phyloP scores from a whole-genome alignment of 2,329 filamentous ascomycete species.

The Leptoxyphium fumago region DNA sequence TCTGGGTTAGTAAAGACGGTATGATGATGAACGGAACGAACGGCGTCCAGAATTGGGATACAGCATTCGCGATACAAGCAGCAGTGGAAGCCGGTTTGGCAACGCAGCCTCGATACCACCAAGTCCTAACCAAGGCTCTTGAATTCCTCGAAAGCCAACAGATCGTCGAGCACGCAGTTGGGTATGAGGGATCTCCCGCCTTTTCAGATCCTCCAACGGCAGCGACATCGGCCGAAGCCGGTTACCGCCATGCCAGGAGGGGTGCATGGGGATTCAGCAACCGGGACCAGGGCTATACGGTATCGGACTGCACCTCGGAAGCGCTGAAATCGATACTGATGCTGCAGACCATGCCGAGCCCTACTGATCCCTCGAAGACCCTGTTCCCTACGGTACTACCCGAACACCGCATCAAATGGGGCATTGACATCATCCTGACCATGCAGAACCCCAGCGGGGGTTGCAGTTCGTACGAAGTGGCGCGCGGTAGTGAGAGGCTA shows the following conservation, averaged over 20 bases:
- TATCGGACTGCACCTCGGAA: slow-evolving; percentile 89
- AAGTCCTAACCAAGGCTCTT: slow-evolving; percentile 71
- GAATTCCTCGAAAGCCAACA: slow-evolving; percentile 83
- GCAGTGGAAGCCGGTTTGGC: slow-evolving; percentile 65
- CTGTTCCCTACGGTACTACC: slow-evolving; percentile 58
- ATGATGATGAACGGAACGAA: slow-evolving; percentile 95
- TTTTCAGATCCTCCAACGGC: slow-evolving; percentile 19
- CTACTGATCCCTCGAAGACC: slow-evolving; percentile 6
- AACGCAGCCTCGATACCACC: slow-evolving; percentile 59
- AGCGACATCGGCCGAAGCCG: slow-evolving; percentile 13
- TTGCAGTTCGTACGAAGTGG: slow-evolving; percentile 78
- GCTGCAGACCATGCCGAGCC: slow-evolving; percentile 59
- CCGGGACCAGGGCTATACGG: slow-evolving; percentile 80
- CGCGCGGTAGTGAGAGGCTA: slow-evolving; percentile 60
- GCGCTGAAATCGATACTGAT: slow-evolving; percentile 75
- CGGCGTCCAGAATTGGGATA: slow-evolving; percentile 97
- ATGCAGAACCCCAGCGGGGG: slow-evolving; percentile 83
- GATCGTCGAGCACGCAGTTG: slow-evolving; percentile 65
- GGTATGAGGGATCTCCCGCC: slow-evolving; percentile 51
- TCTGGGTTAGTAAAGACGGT: slow-evolving; percentile 86
- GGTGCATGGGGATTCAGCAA: slow-evolving; percentile 96
- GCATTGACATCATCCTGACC: slow-evolving; percentile 76
- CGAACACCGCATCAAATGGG: slow-evolving; percentile 67
- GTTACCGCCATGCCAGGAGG: slow-evolving; percentile 77
- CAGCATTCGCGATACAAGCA: slow-evolving; percentile 74